Evolutionary conservation across 1,284 basidiomycete species (phyloP).

Genomic region (Taiwanofungus camphoratus): DNA sequence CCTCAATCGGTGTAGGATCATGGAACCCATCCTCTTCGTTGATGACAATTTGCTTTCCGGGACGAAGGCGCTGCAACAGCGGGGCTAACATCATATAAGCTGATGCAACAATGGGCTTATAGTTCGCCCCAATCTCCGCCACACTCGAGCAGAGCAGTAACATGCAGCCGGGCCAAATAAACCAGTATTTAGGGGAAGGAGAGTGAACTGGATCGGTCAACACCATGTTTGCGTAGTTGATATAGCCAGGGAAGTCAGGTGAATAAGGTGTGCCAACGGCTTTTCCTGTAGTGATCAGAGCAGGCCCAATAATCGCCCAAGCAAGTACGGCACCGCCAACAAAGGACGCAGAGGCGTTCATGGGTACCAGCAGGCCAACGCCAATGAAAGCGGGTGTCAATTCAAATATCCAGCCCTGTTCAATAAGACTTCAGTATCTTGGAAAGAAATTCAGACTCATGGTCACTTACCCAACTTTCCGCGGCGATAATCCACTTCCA

Average conservation of each 20-base stretch:
- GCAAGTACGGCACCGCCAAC: conserved; percentile 53
- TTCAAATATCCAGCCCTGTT: conserved; percentile 21
- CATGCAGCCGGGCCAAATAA: conserved; percentile 60
- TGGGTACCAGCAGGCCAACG: conserved; percentile 16
- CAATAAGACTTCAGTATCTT: conserved; percentile 26
- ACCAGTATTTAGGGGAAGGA: conserved; percentile 63
- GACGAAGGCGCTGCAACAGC: conserved; percentile 7
- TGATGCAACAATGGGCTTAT: conserved; percentile 11
- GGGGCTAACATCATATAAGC: conserved; percentile 13
- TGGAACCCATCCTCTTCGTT: conserved; percentile 33
- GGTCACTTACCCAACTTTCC: conserved; percentile 17
- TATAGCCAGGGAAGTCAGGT: conserved; percentile 38
- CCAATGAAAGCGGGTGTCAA: conserved; percentile 41
- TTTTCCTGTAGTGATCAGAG: conserved; percentile 47
- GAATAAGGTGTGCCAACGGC: conserved; percentile 37
- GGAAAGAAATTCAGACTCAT: too few relatives aligned
- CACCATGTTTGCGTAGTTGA: conserved; percentile 34
- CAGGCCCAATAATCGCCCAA: conserved; percentile 59
- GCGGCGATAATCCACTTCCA: conserved; percentile 23
- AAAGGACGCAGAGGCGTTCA: conserved; percentile 32
- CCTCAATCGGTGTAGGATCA: conserved; percentile 40
- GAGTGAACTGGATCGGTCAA: conserved; percentile 26
- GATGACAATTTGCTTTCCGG: conserved; percentile 12
- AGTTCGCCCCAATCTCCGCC: conserved; percentile 19
- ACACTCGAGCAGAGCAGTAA: conserved; percentile 41